Conservation (phyloP, 306 rosid genomes). For the Glycine tomentella region DNA sequence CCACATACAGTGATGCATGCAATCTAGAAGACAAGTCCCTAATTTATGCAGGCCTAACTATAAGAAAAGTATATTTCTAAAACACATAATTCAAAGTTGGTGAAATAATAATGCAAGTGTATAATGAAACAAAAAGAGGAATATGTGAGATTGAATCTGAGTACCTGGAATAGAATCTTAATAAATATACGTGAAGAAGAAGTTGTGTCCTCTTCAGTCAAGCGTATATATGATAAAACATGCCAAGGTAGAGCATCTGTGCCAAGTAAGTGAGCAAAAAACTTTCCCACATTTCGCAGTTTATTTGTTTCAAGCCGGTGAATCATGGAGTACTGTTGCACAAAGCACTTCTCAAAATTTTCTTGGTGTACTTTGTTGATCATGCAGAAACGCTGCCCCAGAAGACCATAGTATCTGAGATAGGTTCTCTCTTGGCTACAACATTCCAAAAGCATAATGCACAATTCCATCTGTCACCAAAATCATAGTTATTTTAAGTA, state of each 20-base stretch:
- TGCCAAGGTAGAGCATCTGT: constrained; percentile 95
- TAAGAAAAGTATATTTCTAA: constrained; percentile 10
- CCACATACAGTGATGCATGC: too few relatives aligned
- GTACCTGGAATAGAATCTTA: constrained; percentile 92
- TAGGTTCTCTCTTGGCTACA: constrained; percentile 95
- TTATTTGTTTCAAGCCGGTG: constrained; percentile 89
- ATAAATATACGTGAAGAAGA: constrained; percentile 89
- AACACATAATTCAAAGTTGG: neutral
- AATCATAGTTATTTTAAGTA: neutral
- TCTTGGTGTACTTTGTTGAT: constrained; percentile 90
- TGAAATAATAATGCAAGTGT: constrained; percentile 15
- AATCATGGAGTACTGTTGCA: constrained; percentile 91
- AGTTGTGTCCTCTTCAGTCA: constrained; percentile 92
- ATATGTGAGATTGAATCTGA: constrained; percentile 20
- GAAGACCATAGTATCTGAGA: constrained; percentile 86
- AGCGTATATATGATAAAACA: constrained; percentile 75
- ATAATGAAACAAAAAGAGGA: constrained; percentile 3
- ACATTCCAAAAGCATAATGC: constrained; percentile 86
- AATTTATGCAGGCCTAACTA: neutral
- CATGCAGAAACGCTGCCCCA: constrained; percentile 90
- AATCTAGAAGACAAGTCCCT: too few relatives aligned
- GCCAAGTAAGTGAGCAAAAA: constrained; percentile 92
- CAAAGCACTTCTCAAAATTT: constrained; percentile 91
- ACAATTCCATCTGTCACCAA: constrained; percentile 73
- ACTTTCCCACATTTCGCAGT: constrained; percentile 80